phyloP scores from a whole-genome alignment of 1,284 basidiomycete genomes.

The Microbotryum saponariae region DNA sequence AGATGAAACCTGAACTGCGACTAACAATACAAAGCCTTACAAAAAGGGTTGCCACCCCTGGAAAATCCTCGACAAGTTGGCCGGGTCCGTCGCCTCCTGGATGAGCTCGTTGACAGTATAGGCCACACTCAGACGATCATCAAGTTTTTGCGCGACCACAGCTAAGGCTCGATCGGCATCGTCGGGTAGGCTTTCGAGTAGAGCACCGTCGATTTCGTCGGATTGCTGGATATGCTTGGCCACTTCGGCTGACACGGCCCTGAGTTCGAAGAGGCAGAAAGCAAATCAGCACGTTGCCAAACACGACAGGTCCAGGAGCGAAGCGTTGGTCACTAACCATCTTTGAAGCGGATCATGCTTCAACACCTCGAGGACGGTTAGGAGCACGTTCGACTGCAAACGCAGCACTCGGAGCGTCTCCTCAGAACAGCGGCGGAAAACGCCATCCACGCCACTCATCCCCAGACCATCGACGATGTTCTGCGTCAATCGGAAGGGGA shows the following conservation, averaged over 20 bases:
- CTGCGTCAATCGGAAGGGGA: slow-evolving; percentile 89
- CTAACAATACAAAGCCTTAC: too few species aligned
- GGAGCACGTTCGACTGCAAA: slow-evolving; percentile 72
- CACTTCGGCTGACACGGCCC: slow-evolving; percentile 32
- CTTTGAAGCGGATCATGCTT: slow-evolving; percentile 90
- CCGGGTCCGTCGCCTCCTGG: slow-evolving; percentile 71
- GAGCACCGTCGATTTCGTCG: slow-evolving; percentile 18
- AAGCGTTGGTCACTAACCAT: slow-evolving; percentile 52
- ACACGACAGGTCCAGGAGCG: background rate
- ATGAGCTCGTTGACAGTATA: slow-evolving; percentile 91
- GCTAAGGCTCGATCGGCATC: slow-evolving; percentile 81
- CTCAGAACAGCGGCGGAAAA: slow-evolving; percentile 89
- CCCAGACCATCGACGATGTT: slow-evolving; percentile 95
- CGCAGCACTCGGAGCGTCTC: slow-evolving; percentile 86
- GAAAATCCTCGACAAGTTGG: slow-evolving; percentile 72
- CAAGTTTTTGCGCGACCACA: slow-evolving; percentile 70
- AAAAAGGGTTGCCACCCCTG: slow-evolving; percentile 30
- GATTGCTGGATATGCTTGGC: slow-evolving; percentile 31
- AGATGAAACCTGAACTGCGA: too few species aligned
- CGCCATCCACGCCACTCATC: slow-evolving; percentile 79
- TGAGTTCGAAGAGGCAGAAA: slow-evolving; percentile 1
- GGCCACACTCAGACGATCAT: slow-evolving; percentile 76
- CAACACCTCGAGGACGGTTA: slow-evolving; percentile 95
- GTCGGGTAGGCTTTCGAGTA: slow-evolving; percentile 48
- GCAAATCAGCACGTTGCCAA: slow-evolving; percentile 23